phyloP scores from a whole-genome alignment of 352 stramenopile species.

The Phytopythium vexans region DNA sequence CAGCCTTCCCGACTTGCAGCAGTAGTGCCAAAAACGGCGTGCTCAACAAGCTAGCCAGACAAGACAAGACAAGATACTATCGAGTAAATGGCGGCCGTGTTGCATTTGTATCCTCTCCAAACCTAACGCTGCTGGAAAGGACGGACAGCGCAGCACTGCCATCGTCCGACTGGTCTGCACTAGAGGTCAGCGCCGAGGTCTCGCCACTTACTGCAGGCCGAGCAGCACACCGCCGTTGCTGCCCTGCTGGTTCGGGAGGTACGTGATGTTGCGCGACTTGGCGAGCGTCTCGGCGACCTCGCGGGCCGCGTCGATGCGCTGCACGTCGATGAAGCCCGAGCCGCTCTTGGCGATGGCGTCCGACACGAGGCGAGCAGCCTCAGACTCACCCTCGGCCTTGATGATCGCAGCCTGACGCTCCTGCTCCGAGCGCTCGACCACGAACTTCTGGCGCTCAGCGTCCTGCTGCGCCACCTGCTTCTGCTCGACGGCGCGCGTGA shows the following conservation, averaged over 20 bases:
- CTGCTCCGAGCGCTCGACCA: slow-evolving; percentile 99
- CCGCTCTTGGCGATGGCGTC: slow-evolving; percentile 97
- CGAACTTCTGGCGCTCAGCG: slow-evolving; percentile 98
- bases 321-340: slow-evolving; percentile 98
- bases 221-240: slow-evolving; percentile 84
- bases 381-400: slow-evolving; percentile 96
- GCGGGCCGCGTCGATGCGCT: slow-evolving; percentile 99
- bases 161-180: too few relatives aligned
- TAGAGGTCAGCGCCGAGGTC: not conserved
- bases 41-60: too few relatives aligned
- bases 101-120: too few relatives aligned
- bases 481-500: slow-evolving; percentile 99
- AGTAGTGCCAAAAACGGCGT: too few relatives aligned
- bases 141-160: too few relatives aligned
- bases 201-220: slow-evolving; percentile 60
- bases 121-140: too few relatives aligned
- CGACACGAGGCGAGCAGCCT: slow-evolving; percentile 97
- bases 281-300: slow-evolving; percentile 98
- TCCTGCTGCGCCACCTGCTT: slow-evolving; percentile 99
- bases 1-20: too few relatives aligned
- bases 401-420: slow-evolving; percentile 93
- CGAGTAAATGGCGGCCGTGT: too few relatives aligned
- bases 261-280: slow-evolving; percentile 97
- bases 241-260: slow-evolving; percentile 93
- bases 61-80: too few relatives aligned